Conservation (phyloP, 257 asterid genomes). For the Solanum acaule region DNA sequence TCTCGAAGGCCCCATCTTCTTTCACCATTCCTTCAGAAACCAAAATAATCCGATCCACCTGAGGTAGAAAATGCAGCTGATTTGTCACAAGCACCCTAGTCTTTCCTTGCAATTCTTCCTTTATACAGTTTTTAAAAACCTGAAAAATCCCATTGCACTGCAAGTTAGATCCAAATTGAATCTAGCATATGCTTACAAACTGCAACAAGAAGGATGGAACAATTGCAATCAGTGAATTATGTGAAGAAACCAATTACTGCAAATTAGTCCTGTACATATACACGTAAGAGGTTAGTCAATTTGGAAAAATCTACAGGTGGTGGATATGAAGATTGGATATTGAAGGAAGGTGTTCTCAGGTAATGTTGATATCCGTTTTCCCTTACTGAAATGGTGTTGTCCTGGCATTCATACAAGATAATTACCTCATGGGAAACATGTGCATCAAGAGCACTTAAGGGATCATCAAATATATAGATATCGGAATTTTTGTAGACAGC, state of each 20-base stretch:
- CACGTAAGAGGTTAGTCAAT: not conserved
- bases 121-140: slow-evolving; percentile 75
- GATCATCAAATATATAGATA: slow-evolving; percentile 86
- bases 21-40: slow-evolving; percentile 67
- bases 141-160: slow-evolving; percentile 9
- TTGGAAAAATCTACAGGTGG: not conserved
- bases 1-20: slow-evolving; percentile 84
- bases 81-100: slow-evolving; percentile 86
- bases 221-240: not conserved
- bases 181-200: not conserved
- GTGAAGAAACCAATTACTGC: not conserved
- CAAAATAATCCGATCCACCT: slow-evolving; percentile 65
- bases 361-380: not conserved
- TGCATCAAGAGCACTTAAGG: slow-evolving; percentile 87
- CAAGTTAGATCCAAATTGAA: not conserved
- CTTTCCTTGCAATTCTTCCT: slow-evolving; percentile 63
- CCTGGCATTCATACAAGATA: not conserved
- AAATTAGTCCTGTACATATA: not conserved
- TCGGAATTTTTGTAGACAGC: slow-evolving; percentile 84
- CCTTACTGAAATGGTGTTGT: not conserved
- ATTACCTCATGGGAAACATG: slow-evolving; percentile 77
- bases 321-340: not conserved
- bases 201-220: not conserved
- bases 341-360: not conserved
- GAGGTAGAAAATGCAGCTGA: slow-evolving; percentile 84